Evolutionary conservation across 2,329 filamentous ascomycete genomes (phyloP), one percentile per base, ranked within the genome.

Genomic region (Alternaria alternata): DNA sequence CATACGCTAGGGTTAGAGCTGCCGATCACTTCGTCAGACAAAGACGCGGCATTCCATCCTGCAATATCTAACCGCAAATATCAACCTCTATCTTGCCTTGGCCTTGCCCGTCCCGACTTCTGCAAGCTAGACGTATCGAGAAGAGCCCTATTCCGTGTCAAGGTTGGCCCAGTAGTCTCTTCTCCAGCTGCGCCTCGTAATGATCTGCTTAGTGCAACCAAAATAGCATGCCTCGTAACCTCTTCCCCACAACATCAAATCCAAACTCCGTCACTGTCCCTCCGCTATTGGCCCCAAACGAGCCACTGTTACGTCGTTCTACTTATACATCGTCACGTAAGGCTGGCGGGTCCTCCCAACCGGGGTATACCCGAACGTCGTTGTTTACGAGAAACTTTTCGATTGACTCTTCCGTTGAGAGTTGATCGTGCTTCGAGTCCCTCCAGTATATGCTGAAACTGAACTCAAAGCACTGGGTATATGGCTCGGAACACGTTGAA

Each of bases 151-250:
- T 42, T 11, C 42, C 12, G 20, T 18, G 16, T 47, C 24, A 16
- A 38, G 20, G 39, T 47, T 44, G 24, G 32, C 42, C 18, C 52
- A 38, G 36, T 39, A 36, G 22, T 16, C 5, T 24, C 20, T 20
- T 28, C 32, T 47, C 24, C 41, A 36, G 41, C 41, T 58, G 49
- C 55, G 49, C 49, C 55, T 54, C 55, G 42, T 22, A 24, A 12
- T 26, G 18, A 34, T 51, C 32, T 28, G n/a, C 16, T 36, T 54
- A 54, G 56, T 18, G 34, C 20, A 20, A 53, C 51, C 51, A 18
- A 59, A 59, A 59, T 59, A 59, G 56, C 56, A 48, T 28, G 42
- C 51, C 43, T 59, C 56, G 56, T 59, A 54, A 59, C 43, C 56
- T 52, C 53, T 39, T 22, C 57, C 57, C 53, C 57, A 57, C 57